phyloP scores from a whole-genome alignment of 352 stramenopile genomes.

The Phytophthora tentaculata region DNA sequence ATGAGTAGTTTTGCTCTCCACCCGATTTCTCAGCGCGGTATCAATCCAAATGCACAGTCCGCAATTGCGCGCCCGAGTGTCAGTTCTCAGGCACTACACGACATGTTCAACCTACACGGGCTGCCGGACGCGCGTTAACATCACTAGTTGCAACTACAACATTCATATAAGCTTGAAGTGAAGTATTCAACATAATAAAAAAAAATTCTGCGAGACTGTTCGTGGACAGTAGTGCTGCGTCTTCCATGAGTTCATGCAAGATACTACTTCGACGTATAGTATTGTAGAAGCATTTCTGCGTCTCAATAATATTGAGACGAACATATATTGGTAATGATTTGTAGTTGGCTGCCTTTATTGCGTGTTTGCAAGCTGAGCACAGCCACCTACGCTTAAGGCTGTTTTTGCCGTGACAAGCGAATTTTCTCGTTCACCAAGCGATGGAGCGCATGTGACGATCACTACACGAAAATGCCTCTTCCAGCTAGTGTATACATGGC shows the following conservation, averaged over 20 bases:
- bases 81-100: conserved; percentile 29
- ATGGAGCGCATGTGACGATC: neutral
- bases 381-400: neutral
- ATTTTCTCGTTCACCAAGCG: conserved; percentile 13
- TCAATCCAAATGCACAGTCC: conserved; percentile 3
- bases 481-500: neutral
- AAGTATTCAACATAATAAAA: neutral
- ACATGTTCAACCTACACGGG: conserved; percentile 34
- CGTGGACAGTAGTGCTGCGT: no score
- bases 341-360: neutral
- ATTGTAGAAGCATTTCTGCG: neutral
- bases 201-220: no score
- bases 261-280: no score
- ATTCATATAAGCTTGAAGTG: neutral
- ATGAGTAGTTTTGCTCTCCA: conserved; percentile 20
- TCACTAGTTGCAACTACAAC: no score
- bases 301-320: no score
- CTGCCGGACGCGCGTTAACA: neutral
- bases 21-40: conserved; percentile 13
- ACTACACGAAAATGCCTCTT: conserved; percentile 8
- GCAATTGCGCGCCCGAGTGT: conserved; percentile 19
- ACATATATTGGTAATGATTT: no score
- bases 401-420: conserved; percentile 8
- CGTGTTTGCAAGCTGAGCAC: conserved; percentile 16
- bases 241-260: neutral